Evolutionary conservation across 2,329 filamentous ascomycete species (phyloP), one percentile per base, ranked within the genome.

Genomic region (Grosmannia serpens): DNA sequence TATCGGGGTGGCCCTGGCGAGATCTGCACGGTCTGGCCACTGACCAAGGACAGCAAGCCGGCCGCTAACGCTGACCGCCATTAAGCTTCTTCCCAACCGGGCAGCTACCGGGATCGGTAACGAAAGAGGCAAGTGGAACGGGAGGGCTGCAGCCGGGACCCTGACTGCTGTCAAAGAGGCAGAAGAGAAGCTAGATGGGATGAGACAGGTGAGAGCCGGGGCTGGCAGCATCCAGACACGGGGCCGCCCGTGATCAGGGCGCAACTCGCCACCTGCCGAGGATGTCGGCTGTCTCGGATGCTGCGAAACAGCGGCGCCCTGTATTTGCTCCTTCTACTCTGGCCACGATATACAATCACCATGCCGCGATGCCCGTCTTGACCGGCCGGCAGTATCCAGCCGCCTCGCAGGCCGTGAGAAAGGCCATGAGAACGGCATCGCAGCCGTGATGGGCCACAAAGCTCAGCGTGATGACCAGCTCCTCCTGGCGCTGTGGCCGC

Each of bases 371-470:
- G 2, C 56, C 56, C 10, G 56, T 58, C 49, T 35, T 53, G 41
- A 55, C 51, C 1, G 57, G 24, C 41, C 27, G 49, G 51, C 56
- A 58, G 41, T 54, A 58, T 2, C 56, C 56, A 9, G 35, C 41
- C n/a, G 15, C 27, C 41, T 58, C 38, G 38, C 56, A 58, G 3
- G 50, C 56, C n/a, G 56, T 20, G 4, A 58, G 41, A 24, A 58
- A 58, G 15, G 33, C n/a, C 56, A 58, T 58, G 26, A 54, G 35
- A 4, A 58, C 50, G 3, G 50, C 29, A n/a, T 53, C 56, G 29
- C 50, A 58, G 22, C 56, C 56, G 13, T 54, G 56, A 20, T 58
- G 56, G 9, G 56, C 56, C 17, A 58, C 56, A 20, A 58, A 58
- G 29, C 38, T 58, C 33, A 58, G 50, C 1, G 56, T 58, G 27